Evolutionary conservation across 495 filamentous ascomycete genomes (phyloP).

Genomic region (Penicillium pulvis): DNA sequence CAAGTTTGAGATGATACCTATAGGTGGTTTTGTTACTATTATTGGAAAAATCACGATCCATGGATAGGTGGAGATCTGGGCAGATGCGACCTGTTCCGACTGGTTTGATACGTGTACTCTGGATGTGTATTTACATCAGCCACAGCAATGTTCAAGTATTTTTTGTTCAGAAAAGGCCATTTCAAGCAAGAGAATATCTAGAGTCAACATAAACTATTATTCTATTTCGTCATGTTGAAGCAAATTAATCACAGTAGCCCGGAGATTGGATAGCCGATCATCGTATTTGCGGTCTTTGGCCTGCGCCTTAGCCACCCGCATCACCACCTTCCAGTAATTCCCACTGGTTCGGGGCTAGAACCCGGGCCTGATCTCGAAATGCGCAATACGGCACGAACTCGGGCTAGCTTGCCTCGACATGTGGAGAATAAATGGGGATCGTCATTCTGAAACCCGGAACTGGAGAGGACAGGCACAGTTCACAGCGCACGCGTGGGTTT

Average conservation of each 20-base stretch:
- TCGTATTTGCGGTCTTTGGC: background rate
- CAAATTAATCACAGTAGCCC: too few species aligned
- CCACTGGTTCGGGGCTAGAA: background rate
- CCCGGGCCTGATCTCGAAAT: background rate
- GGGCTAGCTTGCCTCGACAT: background rate
- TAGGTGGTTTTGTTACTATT: background rate
- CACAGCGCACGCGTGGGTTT: constrained; percentile 1
- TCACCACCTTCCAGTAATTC: background rate
- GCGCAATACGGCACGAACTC: background rate
- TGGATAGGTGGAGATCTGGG: background rate
- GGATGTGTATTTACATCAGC: background rate
- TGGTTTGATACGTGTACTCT: too few species aligned
- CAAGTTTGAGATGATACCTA: background rate
- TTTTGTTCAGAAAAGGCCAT: too few species aligned
- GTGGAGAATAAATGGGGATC: constrained; percentile 8
- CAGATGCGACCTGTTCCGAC: background rate
- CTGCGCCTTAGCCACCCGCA: background rate
- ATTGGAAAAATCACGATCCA: background rate
- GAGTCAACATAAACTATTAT: too few species aligned
- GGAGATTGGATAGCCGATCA: background rate
- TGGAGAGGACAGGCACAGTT: background rate
- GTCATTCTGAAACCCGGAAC: background rate
- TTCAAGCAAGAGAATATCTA: too few species aligned
- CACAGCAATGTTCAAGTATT: too few species aligned
- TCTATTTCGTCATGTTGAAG: too few species aligned